A percentile compares a stretch with the other conserved stretches of the same genome.
phyloP scores from a whole-genome alignment of 2,329 filamentous ascomycete genomes.

The Alternaria gaisen region DNA sequence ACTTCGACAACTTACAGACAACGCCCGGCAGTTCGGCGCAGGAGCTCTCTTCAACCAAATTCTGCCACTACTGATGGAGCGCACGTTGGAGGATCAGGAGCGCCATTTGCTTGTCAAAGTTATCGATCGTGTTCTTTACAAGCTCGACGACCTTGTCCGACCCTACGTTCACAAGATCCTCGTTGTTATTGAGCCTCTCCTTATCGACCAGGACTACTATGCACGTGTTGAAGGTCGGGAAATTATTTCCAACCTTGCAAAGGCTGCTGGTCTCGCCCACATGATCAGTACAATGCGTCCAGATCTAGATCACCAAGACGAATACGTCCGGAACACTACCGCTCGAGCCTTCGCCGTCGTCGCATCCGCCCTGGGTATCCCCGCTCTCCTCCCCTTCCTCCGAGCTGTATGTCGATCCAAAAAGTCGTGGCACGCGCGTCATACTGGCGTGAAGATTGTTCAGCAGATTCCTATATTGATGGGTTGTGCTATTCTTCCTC shows the following conservation, averaged over 20 bases:
- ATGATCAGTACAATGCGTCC: conserved; percentile 99
- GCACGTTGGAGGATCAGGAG: conserved; percentile 96
- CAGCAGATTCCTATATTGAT: conserved; percentile 99
- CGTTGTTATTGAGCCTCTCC: conserved; percentile 97
- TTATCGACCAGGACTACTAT: conserved; percentile 99
- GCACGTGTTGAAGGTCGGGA: conserved; percentile 97
- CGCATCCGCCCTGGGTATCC: conserved; percentile 93
- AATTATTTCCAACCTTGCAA: conserved; percentile 97
- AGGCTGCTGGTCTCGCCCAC: conserved; percentile 93
- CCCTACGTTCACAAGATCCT: conserved; percentile 98
- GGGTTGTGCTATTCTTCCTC: conserved; percentile 95
- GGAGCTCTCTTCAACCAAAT: conserved; percentile 97
- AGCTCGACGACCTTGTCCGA: conserved; percentile 93
- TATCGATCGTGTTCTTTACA: conserved; percentile 97
- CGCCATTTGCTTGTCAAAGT: conserved; percentile 98
- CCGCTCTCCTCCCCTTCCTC: conserved; percentile 91
- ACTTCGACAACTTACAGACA: conserved; percentile 95
- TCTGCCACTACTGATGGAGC: conserved; percentile 95
- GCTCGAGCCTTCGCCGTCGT: conserved; percentile 97
- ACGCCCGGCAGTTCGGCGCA: conserved; percentile 93
- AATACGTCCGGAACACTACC: conserved; percentile 98
- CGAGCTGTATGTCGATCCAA: conserved; percentile 96
- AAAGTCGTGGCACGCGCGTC: conserved; percentile 97
- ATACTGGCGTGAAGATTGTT: conserved; percentile 98
- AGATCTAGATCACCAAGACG: conserved; percentile 97